A percentile compares a stretch with the other conserved stretches of the same genome.
phyloP scores from a whole-genome alignment of 768 basidiomycete species.

The Kwoniella pini region DNA sequence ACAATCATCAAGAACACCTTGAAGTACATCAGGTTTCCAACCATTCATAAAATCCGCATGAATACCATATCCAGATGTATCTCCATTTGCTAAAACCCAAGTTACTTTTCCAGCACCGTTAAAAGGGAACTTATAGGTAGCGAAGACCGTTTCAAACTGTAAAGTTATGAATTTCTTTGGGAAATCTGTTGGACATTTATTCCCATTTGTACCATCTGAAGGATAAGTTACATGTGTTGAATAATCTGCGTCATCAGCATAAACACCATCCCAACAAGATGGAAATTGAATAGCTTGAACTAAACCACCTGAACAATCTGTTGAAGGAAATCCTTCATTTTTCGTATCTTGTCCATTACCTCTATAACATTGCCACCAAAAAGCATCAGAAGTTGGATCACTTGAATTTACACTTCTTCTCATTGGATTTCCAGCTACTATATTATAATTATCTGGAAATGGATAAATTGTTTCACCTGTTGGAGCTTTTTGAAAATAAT shows the following conservation, averaged over 20 bases:
- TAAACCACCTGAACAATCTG: constrained; percentile 17
- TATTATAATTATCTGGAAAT: constrained; percentile 35
- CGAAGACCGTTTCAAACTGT: constrained; percentile 29
- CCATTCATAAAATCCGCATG: constrained; percentile 34
- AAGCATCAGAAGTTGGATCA: not conserved
- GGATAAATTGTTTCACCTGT: constrained; percentile 29
- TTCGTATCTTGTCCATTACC: constrained; percentile 11
- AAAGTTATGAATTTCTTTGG: constrained; percentile 35
- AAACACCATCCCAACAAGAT: constrained; percentile 34
- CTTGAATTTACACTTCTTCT: constrained; percentile 18
- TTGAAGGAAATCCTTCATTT: constrained; percentile 23
- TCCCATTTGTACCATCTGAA: constrained; percentile 24
- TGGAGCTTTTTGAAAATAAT: constrained; percentile 33
- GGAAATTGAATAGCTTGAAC: constrained; percentile 23
- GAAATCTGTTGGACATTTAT: constrained; percentile 26
- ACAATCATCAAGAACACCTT: constrained; percentile 28
- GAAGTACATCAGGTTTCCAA: constrained; percentile 25
- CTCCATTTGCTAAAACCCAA: constrained; percentile 26
- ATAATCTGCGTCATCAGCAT: constrained; percentile 29
- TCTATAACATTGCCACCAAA: constrained; percentile 31
- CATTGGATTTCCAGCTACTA: constrained; percentile 31
- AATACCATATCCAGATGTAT: constrained; percentile 27
- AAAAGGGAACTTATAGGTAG: constrained; percentile 19
- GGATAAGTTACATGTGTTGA: constrained; percentile 29
- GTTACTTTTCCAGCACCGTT: constrained; percentile 26